phyloP scores from a whole-genome alignment of 2,329 filamentous ascomycete species.

The Samsoniella hepiali region DNA sequence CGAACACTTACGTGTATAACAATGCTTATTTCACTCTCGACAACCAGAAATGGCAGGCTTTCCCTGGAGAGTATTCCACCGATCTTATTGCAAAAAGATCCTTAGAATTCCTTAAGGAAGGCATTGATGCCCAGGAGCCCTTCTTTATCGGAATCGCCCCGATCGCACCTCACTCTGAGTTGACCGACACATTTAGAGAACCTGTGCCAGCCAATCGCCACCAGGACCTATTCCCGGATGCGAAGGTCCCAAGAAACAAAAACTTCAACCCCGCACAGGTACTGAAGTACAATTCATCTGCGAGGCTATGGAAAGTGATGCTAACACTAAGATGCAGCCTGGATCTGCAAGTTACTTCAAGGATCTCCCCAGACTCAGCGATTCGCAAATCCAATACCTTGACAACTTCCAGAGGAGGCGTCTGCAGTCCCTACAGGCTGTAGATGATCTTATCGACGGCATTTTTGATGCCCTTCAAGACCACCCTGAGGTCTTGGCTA shows the following conservation, averaged over 20 bases:
- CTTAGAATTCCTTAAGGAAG: constrained; percentile 52
- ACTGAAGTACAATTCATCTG: neutral
- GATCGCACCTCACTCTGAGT: constrained; percentile 32
- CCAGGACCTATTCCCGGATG: constrained; percentile 55
- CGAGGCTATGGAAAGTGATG: neutral
- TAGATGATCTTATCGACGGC: constrained; percentile 44
- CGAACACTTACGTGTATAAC: constrained; percentile 65
- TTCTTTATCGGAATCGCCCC: constrained; percentile 58
- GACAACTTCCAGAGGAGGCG: constrained; percentile 41
- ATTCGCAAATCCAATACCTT: constrained; percentile 33
- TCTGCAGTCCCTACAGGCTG: constrained; percentile 41
- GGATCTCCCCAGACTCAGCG: constrained; percentile 33
- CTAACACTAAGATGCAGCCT: constrained; percentile 18
- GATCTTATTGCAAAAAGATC: constrained; percentile 52
- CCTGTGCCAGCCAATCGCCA: constrained; percentile 50
- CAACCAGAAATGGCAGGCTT: constrained; percentile 44
- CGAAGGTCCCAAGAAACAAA: constrained; percentile 57
- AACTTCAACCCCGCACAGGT: constrained; percentile 60
- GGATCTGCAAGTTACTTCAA: constrained; percentile 45
- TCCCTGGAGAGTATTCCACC: constrained; percentile 50
- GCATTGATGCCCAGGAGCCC: constrained; percentile 41
- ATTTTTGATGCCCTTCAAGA: constrained; percentile 35
- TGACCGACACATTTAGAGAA: constrained; percentile 43
- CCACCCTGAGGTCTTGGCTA: constrained; percentile 31
- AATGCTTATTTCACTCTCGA: constrained; percentile 54